Percentiles rank a stretch among this genome's conserved stretches.
Evolutionary conservation across 495 filamentous ascomycete genomes (phyloP).

Genomic region (Neurospora sp.): DNA sequence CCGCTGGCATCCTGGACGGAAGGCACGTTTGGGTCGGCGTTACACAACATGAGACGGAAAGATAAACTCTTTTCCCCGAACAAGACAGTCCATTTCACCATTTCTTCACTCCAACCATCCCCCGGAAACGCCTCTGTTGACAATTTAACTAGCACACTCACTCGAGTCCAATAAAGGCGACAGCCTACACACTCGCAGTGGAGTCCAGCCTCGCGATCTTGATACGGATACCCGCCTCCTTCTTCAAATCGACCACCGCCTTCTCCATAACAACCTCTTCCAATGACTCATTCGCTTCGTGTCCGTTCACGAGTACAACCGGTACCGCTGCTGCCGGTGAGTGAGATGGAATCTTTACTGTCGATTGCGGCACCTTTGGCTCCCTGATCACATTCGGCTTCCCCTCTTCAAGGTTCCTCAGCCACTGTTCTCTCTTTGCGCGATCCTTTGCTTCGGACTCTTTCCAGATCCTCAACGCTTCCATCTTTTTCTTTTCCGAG

Average conservation of each 20-base stretch:
- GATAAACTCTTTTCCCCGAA: neutral
- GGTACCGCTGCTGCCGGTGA: neutral
- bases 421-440: constrained; percentile 18
- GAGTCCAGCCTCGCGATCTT: neutral
- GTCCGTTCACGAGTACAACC: neutral
- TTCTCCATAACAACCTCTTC: neutral
- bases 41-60: neutral
- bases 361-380: neutral
- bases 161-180: neutral
- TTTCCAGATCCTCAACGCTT: constrained; percentile 20
- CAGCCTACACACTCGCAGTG: neutral
- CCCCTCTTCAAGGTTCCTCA: constrained; percentile 1
- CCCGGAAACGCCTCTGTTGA: neutral
- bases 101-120: neutral
- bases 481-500: constrained; percentile 17
- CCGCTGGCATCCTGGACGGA: neutral
- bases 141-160: neutral
- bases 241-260: neutral
- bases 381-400: neutral
- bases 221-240: neutral
- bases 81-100: neutral
- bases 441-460: constrained; percentile 15
- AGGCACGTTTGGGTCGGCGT: neutral
- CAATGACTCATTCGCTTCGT: neutral
- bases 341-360: neutral